Evolutionary conservation across 2,329 filamentous ascomycete species (phyloP).

Genomic region (Ustulina deusta): DNA sequence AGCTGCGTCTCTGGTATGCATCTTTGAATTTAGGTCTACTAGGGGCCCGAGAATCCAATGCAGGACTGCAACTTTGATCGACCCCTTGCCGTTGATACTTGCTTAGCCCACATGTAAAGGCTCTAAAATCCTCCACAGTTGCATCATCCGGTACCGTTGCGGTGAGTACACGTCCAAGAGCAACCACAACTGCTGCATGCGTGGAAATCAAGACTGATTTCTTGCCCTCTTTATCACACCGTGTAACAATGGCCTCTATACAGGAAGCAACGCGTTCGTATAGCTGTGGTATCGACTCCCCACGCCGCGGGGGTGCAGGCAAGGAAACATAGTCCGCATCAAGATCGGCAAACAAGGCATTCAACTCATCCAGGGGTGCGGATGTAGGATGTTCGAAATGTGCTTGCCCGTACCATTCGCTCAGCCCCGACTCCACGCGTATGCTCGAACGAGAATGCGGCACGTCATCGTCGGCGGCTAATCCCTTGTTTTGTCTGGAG

Average conservation of each 20-base stretch:
- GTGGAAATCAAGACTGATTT: conserved; percentile 83
- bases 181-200: conserved; percentile 91
- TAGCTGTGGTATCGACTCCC: conserved; percentile 83
- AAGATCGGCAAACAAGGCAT: conserved; percentile 74
- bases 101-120: conserved; percentile 85
- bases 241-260: conserved; percentile 75
- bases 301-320: conserved; percentile 76
- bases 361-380: conserved; percentile 72
- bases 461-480: conserved; percentile 28
- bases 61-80: conserved; percentile 34
- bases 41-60: conserved; percentile 51
- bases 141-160: conserved; percentile 78
- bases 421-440: conserved; percentile 69
- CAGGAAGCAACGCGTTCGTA: conserved; percentile 82
- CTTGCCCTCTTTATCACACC: conserved; percentile 77
- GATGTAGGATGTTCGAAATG: conserved; percentile 87
- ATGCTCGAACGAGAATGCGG: conserved; percentile 54
- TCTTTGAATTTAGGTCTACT: conserved; percentile 33
- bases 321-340: conserved; percentile 69
- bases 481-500: conserved; percentile 26
- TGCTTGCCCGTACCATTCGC: conserved; percentile 93
- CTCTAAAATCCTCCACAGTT: conserved; percentile 82
- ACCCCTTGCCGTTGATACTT: conserved; percentile 62
- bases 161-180: conserved; percentile 84
- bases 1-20: conserved; percentile 62